Evolutionary conservation across 306 rosid species (phyloP), one percentile per base, ranked within the genome.

Genomic region (Sphenostylis stenocarpa): DNA sequence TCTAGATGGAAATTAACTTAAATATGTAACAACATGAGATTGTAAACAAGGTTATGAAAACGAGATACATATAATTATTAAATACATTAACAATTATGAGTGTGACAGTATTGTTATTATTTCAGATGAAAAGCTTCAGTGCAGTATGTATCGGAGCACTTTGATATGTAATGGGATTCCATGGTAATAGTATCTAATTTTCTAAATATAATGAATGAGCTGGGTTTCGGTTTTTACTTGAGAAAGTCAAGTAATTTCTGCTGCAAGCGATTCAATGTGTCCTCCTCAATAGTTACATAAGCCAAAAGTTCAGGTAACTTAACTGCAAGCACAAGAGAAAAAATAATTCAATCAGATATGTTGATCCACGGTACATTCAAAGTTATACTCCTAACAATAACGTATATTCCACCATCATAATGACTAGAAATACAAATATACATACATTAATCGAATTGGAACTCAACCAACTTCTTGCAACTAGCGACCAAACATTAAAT

Each of bases 301-400:
- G 88, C 88, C 88, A 95, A 85, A 79, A 95, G 92, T 91, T 90
- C 99, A 9, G 97, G 99, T 78, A 95, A 82, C 84, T 92, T 95
- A 56, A 95, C 99, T 95, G 96, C 88, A 86, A 81, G 70, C 75
- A 82, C 76, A 87, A 90, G 49, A 83, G 86, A 62, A 70, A 71
- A 21, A 76, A 43, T 61, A 17, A 16, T 39, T 67, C 45, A 5
- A 11, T 48, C 72, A 58, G 81, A 77, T 51, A 75, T 36, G 36
- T 72, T 39, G 78, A 80, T 76, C 82, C 77, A 3, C 47, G 23
- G n/a, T 66, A 44, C 26, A 41, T 66, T 66, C 72, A 76, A 49
- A 80, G 48, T 17, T 29, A 72, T 23, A 43, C 2, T n/a, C 48
- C 31, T 13, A 39, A 45, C 6, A 64, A n/a, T 13, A 49, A 52